Evolutionary conservation across 2,329 filamentous ascomycete species (phyloP).

Genomic region (Didymella lethalis): DNA sequence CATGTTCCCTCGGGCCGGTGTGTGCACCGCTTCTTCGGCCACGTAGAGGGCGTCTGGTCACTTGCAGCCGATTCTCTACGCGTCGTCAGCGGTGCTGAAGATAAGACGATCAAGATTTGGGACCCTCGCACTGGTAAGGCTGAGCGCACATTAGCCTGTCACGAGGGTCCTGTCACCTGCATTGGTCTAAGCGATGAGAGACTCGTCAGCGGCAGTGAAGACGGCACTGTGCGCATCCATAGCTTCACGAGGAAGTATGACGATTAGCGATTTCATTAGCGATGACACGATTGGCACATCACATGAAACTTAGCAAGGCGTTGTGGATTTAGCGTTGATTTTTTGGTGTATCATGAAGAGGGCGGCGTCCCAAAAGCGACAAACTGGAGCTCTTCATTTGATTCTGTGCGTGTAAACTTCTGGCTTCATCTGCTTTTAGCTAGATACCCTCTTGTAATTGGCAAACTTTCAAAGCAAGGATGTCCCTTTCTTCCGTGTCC

Average conservation of each 20-base stretch:
- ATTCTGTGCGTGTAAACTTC: neutral
- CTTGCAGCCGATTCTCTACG: slow-evolving; percentile 87
- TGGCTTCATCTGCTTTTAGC: slow-evolving; percentile 3
- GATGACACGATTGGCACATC: slow-evolving; percentile 4
- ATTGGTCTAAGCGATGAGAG: slow-evolving; percentile 88
- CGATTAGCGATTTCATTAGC: slow-evolving; percentile 14
- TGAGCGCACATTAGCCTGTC: slow-evolving; percentile 90
- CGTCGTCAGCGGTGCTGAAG: slow-evolving; percentile 88
- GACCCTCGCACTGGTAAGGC: slow-evolving; percentile 90
- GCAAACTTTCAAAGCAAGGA: neutral
- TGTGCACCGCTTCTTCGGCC: slow-evolving; percentile 92
- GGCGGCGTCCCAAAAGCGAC: slow-evolving; percentile 21
- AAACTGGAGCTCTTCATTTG: slow-evolving; percentile 6
- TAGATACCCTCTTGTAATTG: slow-evolving; percentile 21
- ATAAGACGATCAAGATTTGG: slow-evolving; percentile 96
- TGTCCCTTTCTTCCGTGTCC: no score
- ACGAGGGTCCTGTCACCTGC: slow-evolving; percentile 90
- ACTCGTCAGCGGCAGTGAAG: slow-evolving; percentile 91
- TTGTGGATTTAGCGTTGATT: neutral
- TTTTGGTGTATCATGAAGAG: slow-evolving; percentile 2
- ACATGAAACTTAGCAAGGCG: slow-evolving; percentile 16
- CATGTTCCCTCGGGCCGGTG: slow-evolving; percentile 83
- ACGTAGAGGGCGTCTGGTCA: slow-evolving; percentile 95
- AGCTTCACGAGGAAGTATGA: slow-evolving; percentile 37
- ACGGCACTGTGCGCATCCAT: slow-evolving; percentile 82